Conservation (phyloP, 371 early-diverging fungal genomes). For the Umbelopsis sp. region DNA sequence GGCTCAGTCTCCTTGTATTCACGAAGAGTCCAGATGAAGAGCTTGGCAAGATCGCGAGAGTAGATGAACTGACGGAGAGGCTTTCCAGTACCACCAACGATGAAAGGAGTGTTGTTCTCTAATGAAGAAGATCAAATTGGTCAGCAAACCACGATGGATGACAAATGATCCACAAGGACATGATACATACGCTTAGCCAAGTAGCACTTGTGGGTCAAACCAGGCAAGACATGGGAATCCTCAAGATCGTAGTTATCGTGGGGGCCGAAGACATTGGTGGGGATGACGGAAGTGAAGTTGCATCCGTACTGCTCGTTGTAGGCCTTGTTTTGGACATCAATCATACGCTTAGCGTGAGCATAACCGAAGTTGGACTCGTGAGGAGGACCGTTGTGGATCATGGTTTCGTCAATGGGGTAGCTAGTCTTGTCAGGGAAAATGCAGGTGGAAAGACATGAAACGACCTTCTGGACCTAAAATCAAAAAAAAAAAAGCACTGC, state of each 20-base stretch:
- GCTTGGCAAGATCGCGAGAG: conserved; percentile 81
- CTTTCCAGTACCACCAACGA: conserved; percentile 79
- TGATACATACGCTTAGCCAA: conserved; percentile 66
- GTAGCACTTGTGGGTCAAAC: conserved; percentile 86
- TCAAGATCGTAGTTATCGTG: conserved; percentile 84
- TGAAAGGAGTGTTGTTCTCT: conserved; percentile 78
- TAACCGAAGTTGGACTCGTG: conserved; percentile 90
- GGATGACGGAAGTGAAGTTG: conserved; percentile 84
- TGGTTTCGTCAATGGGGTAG: conserved; percentile 89
- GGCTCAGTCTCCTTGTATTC: conserved; percentile 84
- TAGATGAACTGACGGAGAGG: conserved; percentile 91
- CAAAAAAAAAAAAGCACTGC: not conserved
- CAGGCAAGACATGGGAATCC: conserved; percentile 87
- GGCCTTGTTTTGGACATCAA: conserved; percentile 86
- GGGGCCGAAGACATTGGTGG: conserved; percentile 88
- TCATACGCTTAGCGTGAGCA: conserved; percentile 87
- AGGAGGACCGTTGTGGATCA: conserved; percentile 88
- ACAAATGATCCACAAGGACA: not conserved
- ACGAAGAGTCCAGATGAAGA: conserved; percentile 83
- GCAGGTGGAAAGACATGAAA: conserved; percentile 88
- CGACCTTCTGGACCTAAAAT: conserved; percentile 76
- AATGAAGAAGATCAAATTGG: conserved; percentile 6
- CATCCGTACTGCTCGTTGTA: conserved; percentile 85
- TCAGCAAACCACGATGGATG: conserved; percentile 10
- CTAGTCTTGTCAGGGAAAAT: conserved; percentile 87